Conservation (phyloP, 768 basidiomycete genomes). For the Boletus tylopilopsis region DNA sequence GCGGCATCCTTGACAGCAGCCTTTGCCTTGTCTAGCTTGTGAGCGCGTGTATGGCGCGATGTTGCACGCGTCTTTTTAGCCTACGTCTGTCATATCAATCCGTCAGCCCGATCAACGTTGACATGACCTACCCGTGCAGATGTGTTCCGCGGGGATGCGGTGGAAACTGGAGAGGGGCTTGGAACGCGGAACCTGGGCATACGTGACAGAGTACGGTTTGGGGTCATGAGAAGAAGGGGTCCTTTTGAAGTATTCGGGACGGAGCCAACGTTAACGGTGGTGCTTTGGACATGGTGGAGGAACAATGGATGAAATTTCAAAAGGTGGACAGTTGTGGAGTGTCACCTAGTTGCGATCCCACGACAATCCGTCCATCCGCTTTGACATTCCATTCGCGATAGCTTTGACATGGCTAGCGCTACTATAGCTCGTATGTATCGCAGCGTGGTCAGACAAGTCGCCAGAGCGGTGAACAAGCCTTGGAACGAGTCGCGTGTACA, state of each 20-base stretch:
- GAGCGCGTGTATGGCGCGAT: constrained; percentile 7
- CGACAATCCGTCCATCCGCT: constrained; percentile 7
- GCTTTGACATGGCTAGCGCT: constrained; percentile 26
- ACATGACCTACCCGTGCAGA: constrained; percentile 8
- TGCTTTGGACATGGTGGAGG: constrained; percentile 20
- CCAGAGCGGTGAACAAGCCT: constrained; percentile 21
- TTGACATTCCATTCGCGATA: constrained; percentile 10
- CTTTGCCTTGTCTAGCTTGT: constrained; percentile 16
- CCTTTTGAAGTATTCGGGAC: constrained; percentile 17
- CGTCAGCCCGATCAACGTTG: neutral
- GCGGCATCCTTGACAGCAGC: constrained; percentile 14
- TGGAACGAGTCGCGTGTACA: neutral
- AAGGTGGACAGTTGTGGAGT: constrained; percentile 2
- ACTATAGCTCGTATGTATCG: no score
- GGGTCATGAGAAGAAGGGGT: neutral
- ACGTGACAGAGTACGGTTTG: neutral
- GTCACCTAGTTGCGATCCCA: constrained; percentile 16
- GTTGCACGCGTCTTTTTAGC: constrained; percentile 4
- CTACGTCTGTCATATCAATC: neutral
- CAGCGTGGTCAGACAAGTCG: constrained; percentile 27
- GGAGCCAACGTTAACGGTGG: neutral
- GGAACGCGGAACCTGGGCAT: constrained; percentile 21
- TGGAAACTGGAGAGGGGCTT: constrained; percentile 14
- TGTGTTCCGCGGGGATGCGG: neutral
- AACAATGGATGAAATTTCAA: constrained; percentile 17